Base-by-base conservation (phyloP, 2,329 filamentous ascomycete genomes). In the Orbilia quercus region DNA sequence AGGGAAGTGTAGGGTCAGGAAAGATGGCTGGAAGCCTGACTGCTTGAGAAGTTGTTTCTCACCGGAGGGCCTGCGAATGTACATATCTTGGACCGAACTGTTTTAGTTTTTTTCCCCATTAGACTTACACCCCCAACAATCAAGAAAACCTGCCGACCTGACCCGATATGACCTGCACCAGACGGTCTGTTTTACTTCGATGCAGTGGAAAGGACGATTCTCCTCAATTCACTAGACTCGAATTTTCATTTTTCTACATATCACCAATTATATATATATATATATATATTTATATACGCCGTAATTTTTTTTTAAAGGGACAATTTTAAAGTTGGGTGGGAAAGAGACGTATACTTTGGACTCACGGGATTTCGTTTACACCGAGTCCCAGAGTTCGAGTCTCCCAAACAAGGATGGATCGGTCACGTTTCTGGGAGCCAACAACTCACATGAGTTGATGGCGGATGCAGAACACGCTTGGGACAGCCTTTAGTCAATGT, bases 21-120 rank as follows among this genome's bases (percentile, higher is more conserved):
- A 73, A 73, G 69, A 66, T 73, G 69, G 69, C 69, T 73, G 69
- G 69, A 73, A 73, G 69, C 69, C 69, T 73, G 69, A 53, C 60
- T 55, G 38, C 55, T 54, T 34, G 60, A 65, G 69, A 66, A 45
- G 59, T 59, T 72, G 67, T 65, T 60, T 73, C 67, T 65, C 58
- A 44, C 45, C 47, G n/a, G 60, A 66, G 54, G 50, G 48, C 58
- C 60, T 65, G 62, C 69, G 69, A 73, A 73, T 73, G 69, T 73
- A 73, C 69, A 66, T 73, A 73, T 66, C 69, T 73, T 73, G 69
- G 69, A 73, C 69, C 69, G 69, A 73, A 73, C 60, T 45, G 60
- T 66, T 73, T 73, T 72, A 72, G 67, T 65, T 66, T 66, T 67
- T 73, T 66, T n/a, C n/a, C n/a, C 57, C 55, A 45, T 38, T 73